phyloP scores from a whole-genome alignment of 208 protist genomes.

The Trichomonas tenax region DNA sequence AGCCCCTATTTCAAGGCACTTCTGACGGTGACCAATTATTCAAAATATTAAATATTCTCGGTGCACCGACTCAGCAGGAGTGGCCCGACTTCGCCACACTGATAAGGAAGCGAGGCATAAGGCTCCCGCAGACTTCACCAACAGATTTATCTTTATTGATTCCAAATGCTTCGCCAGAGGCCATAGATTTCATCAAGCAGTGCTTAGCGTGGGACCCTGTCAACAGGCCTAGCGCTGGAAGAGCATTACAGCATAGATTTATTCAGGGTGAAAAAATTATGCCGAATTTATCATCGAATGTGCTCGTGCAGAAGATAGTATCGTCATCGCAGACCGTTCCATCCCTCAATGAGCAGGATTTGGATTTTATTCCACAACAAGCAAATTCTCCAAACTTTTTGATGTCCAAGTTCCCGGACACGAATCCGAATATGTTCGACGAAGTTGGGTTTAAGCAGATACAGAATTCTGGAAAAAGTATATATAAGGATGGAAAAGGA shows the following conservation, averaged over 20 bases:
- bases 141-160: slow-evolving; percentile 65
- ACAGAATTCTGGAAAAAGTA: not conserved
- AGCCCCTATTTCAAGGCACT: slow-evolving; percentile 69
- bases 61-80: slow-evolving; percentile 46
- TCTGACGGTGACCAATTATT: slow-evolving; percentile 78
- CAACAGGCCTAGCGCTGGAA: slow-evolving; percentile 64
- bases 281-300: not conserved
- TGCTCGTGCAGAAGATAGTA: not conserved
- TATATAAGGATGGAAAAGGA: not conserved
- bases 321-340: not conserved
- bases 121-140: slow-evolving; percentile 58
- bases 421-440: not conserved
- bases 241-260: slow-evolving; percentile 71
- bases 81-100: slow-evolving; percentile 77
- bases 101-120: slow-evolving; percentile 65
- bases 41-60: slow-evolving; percentile 81
- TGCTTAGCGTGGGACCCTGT: slow-evolving; percentile 76
- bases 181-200: slow-evolving; percentile 77
- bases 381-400: not conserved
- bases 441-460: not conserved
- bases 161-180: slow-evolving; percentile 61
- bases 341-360: not conserved
- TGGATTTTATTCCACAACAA: not conserved
- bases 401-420: not conserved
- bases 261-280: slow-evolving; percentile 46